Base-by-base conservation (phyloP, 2,329 filamentous ascomycete genomes). In the Venturia effusa region DNA sequence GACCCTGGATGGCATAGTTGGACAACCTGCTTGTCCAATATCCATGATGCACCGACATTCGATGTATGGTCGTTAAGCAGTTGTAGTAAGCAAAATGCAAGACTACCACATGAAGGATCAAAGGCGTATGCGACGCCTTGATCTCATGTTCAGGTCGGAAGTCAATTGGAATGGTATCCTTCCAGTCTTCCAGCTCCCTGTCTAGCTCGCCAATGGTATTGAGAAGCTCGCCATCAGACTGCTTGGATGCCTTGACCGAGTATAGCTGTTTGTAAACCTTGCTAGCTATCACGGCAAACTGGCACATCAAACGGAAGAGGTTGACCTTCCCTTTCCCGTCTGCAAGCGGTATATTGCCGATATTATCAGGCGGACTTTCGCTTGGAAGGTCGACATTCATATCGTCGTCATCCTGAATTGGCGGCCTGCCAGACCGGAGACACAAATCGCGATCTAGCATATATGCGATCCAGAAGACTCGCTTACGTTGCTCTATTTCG, bases 101-200 rank as follows among this genome's bases (percentile, higher is more conserved):
- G 73, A 96, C 90, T 66, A 96, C 92, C 62, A 99, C 86, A 68
- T 97, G 93, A 24, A 99, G 80, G 24, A 97, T 92, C n/a, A 97
- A 81, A 0, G 93, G 92, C 0, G 92, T 95, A 74, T 97, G 91
- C 0, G 88, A 89, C 0, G 91, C 90, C 74, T 92, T 92, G 75
- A 99, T 97, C 75, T 97, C 92, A 73, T 97, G 87, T 74, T 97
- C 94, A 0, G 94, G 94, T n/a, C 94, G 85, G 77, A 97, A 97
- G 71, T 97, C 94, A 64, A 96, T 83, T 1, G 94, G 93, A 63
- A 99, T 97, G 61, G 83, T 86, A 72, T 97, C 92, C 78, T 97
- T 97, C 94, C 94, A 99, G 63, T 91, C 88, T 73, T 99, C 94
- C 4, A 99, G 77, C 63, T 80, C 74, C 64, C 74, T 87, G 73